A percentile compares a stretch with the other conserved stretches of the same genome.
phyloP scores from a whole-genome alignment of 257 asterid species.

The Solanum arcanum region DNA sequence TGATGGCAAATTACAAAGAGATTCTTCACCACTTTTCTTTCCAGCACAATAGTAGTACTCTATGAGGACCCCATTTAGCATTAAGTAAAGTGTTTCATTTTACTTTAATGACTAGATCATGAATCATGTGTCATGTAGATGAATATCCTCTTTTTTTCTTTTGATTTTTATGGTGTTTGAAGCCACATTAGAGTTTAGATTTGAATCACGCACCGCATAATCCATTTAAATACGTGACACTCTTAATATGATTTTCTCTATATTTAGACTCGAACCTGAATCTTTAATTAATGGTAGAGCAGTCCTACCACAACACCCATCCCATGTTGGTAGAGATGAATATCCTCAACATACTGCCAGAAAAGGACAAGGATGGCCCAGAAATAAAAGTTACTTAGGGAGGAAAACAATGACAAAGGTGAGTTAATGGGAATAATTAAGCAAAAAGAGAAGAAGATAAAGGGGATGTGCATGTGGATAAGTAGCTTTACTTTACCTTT shows the following conservation, averaged over 20 bases:
- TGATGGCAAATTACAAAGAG: conserved; percentile 75
- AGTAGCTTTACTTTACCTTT: background rate
- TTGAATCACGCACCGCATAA: too few species aligned
- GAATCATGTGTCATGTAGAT: conserved; percentile 14
- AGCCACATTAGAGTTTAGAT: too few species aligned
- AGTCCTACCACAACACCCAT: too few species aligned
- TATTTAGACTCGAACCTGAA: too few species aligned
- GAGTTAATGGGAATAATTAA: background rate
- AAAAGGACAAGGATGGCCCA: background rate
- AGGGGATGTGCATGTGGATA: background rate
- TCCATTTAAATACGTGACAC: too few species aligned
- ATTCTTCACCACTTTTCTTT: conserved; percentile 91
- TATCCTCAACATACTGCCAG: background rate
- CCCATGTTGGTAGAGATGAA: background rate
- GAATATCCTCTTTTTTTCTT: background rate
- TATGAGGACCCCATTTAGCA: background rate
- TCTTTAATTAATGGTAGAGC: too few species aligned
- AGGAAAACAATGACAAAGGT: background rate
- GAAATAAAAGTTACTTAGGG: conserved; percentile 10
- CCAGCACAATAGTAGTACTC: conserved; percentile 39
- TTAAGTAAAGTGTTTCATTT: background rate
- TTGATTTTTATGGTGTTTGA: too few species aligned
- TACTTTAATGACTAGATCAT: conserved; percentile 33
- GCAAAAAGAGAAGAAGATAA: background rate
- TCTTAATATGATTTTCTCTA: too few species aligned